phyloP scores from a whole-genome alignment of 495 filamentous ascomycete species.

The Penicillium coffeae region DNA sequence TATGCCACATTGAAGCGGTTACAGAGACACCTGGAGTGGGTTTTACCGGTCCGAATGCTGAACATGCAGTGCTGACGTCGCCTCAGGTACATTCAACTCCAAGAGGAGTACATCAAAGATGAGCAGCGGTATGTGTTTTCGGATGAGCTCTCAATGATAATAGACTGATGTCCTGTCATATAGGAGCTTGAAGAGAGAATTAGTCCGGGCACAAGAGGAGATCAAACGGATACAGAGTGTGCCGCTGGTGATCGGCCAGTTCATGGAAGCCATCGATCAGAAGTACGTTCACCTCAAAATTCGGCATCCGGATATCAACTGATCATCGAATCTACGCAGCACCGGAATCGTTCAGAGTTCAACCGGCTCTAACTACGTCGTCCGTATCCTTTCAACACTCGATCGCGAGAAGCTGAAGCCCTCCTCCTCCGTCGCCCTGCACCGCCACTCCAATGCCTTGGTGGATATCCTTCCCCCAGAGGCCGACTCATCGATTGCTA shows the following conservation, averaged over 20 bases:
- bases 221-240: conserved; percentile 99
- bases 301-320: neutral
- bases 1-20: conserved; percentile 93
- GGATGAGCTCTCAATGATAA: neutral
- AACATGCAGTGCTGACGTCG: conserved; percentile 27
- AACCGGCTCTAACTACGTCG: conserved; percentile 97
- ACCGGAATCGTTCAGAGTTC: conserved; percentile 98
- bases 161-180: conserved; percentile 10
- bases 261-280: conserved; percentile 99
- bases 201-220: conserved; percentile 96
- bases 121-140: conserved; percentile 71
- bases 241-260: conserved; percentile 95
- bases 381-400: conserved; percentile 95
- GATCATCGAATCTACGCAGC: conserved; percentile 43
- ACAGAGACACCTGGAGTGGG: conserved; percentile 90
- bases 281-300: conserved; percentile 57
- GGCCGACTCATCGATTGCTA: conserved; percentile 96
- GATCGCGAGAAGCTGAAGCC: conserved; percentile 97
- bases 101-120: conserved; percentile 99
- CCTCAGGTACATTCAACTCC: conserved; percentile 84
- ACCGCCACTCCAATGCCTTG: conserved; percentile 96
- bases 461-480: conserved; percentile 98
- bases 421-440: conserved; percentile 92
- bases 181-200: conserved; percentile 93
- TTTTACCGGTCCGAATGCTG: neutral